Evolutionary conservation across 108 stramenopile genomes (phyloP), one percentile per base, ranked within the genome.

Genomic region (Nitzschia putrida): DNA sequence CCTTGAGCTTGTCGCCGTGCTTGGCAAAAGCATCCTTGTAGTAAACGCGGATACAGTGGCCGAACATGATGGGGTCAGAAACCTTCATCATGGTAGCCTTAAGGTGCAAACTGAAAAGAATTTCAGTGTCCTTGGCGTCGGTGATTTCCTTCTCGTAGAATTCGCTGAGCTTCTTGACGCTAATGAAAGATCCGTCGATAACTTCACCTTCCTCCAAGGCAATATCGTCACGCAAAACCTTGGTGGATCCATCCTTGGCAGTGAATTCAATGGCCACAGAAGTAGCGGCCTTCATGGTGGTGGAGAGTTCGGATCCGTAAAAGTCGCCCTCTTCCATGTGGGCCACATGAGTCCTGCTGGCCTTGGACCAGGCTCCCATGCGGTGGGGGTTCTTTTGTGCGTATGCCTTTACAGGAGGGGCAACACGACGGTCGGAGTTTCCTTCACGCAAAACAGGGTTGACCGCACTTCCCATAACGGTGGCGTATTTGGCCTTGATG

Each of bases 11-110:
- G 22, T 68, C 76, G 9, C 84, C 91, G 72, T 97, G 94, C 82
- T 94, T 96, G 21, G 82, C 90, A 68, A 92, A 97, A 22, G 89
- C 92, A 56, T 86, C 85, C 79, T 88, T 89, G 81, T 84, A 97
- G 74, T 83, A 97, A 34, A 86, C 89, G 51, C 80, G 85, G 58
- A 97, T 94, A 56, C 86, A 88, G 76, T 90, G 88, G 51, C 96
- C 96, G 74, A 97, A 97, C 76, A 97, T 81, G 79, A 97, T 94
- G 2, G 96, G 96, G 72, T 97, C 96, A 37, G 83, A 85, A 12
- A 97, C 82, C 79, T 97, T 97, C 96, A 97, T 97, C 96, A 97
- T 97, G 54, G 96, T 97, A 26, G 96, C 96, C 73, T 97, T 97
- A 14, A 97, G 79, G 67, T 97, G 96, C 76, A 89, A 78, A 71